These are phyloP conservation scores for Aspergillus nidulans DNA, from an alignment of 495 filamentous ascomycete species.

Conservation along the genomic window DNA sequence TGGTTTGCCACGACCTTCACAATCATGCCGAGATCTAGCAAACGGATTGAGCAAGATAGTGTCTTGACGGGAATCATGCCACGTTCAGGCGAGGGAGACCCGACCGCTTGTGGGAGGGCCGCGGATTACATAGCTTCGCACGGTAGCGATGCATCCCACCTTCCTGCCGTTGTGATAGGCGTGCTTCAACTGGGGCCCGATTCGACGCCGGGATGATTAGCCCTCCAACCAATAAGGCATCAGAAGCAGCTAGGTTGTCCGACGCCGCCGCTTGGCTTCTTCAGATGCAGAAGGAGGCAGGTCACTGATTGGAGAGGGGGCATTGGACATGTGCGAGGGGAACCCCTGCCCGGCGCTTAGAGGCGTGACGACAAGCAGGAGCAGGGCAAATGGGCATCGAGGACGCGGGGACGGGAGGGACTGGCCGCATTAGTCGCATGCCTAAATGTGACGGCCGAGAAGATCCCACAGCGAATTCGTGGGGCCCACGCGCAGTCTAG, in stretches of 20 bases:
- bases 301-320: constrained; percentile 11
- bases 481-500: constrained; percentile 22
- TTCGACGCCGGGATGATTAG: constrained; percentile 2
- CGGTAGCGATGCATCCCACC: constrained; percentile 14
- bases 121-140: constrained; percentile 18
- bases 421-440: constrained; percentile 12
- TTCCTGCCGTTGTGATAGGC: constrained; percentile 7
- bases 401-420: constrained; percentile 4
- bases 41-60: constrained; percentile 1
- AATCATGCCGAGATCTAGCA: background rate
- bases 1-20: background rate
- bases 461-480: constrained; percentile 20
- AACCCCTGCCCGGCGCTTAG: constrained; percentile 14
- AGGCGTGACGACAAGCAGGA: constrained; percentile 2
- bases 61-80: constrained; percentile 4
- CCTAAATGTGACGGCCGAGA: constrained; percentile 20
- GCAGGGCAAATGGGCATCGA: constrained; percentile 4
- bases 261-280: constrained; percentile 16
- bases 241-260: background rate
- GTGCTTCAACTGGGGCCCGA: background rate
- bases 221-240: constrained; percentile 10
- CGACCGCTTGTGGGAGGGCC: constrained; percentile 1
- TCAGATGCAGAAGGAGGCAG: constrained; percentile 4
- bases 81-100: background rate
- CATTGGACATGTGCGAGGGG: constrained; percentile 2